phyloP scores from a whole-genome alignment of 208 protist species.

The Crithidia brevicula region DNA sequence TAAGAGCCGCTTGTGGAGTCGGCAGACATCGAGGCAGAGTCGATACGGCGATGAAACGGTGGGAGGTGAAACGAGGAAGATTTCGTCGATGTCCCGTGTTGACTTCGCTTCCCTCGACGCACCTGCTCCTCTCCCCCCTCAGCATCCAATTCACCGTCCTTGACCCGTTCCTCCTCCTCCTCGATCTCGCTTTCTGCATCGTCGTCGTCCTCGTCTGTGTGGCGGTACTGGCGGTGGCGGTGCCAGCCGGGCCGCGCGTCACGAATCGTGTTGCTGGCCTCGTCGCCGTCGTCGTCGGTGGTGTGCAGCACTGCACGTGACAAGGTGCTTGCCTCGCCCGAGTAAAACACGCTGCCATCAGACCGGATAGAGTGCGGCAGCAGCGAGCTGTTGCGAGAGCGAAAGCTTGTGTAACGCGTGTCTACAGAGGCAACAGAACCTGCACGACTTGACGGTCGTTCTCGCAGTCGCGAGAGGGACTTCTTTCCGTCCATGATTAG shows the following conservation, averaged over 20 bases:
- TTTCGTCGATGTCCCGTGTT: too few relatives aligned
- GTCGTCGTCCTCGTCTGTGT: not conserved
- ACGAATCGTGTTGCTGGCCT: not conserved
- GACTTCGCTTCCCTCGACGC: too few relatives aligned
- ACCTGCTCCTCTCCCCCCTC: not conserved
- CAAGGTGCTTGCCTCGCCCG: constrained; percentile 3
- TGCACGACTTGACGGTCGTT: not conserved
- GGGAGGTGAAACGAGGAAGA: constrained; percentile 1
- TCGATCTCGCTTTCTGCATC: not conserved
- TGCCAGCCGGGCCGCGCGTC: constrained; percentile 8
- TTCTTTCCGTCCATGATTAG: not conserved
- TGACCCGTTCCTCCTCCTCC: not conserved
- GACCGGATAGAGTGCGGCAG: constrained; percentile 12
- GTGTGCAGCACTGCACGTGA: constrained; percentile 15
- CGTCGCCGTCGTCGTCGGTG: not conserved
- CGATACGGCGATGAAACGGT: not conserved
- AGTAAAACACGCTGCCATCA: constrained; percentile 10
- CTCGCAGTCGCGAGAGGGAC: not conserved
- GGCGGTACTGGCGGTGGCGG: not conserved
- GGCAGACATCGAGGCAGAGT: not conserved
- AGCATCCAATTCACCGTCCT: too few relatives aligned
- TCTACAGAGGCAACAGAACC: not conserved
- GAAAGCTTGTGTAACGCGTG: not conserved
- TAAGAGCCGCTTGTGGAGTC: not conserved
- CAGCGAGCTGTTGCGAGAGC: constrained; percentile 4